Conservation (phyloP, 2,329 filamentous ascomycete species). For the Trichoderma semiorbis region DNA sequence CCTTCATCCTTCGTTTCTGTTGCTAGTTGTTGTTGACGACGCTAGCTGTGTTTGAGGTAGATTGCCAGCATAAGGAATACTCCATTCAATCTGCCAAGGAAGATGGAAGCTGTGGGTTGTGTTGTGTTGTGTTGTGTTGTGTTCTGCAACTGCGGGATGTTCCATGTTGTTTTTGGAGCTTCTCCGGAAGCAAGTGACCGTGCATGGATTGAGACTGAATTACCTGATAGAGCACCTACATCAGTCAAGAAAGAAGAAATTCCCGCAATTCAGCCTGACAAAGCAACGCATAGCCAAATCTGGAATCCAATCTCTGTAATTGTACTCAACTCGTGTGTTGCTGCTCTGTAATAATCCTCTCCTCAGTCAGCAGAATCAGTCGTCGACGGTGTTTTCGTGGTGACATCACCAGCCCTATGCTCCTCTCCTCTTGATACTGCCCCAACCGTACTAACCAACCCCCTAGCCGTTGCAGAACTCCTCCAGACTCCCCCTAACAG, state of each 20-base stretch:
- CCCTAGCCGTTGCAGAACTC: background rate
- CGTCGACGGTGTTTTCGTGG: too few relatives aligned
- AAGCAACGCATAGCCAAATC: background rate
- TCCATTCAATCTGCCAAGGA: background rate
- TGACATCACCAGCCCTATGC: slow-evolving; percentile 12
- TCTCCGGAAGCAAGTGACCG: too few relatives aligned
- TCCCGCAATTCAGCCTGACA: background rate
- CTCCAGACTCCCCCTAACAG: background rate
- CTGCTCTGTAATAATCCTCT: too few relatives aligned
- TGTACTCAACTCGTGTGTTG: too few relatives aligned
- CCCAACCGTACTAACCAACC: background rate
- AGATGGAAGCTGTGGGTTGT: background rate
- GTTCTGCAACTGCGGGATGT: too few relatives aligned
- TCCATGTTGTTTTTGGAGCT: background rate
- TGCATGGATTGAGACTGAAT: background rate
- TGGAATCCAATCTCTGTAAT: too few relatives aligned
- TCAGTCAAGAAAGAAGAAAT: too few relatives aligned
- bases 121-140: background rate
- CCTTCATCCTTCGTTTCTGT: background rate
- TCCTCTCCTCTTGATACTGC: background rate
- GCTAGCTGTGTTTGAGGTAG: background rate
- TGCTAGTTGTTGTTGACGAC: background rate
- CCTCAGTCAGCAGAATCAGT: too few relatives aligned
- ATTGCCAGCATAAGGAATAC: background rate
- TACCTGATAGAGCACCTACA: too few relatives aligned